phyloP scores from a whole-genome alignment of 164 flowering plant genomes.

The Stephania japonica region DNA sequence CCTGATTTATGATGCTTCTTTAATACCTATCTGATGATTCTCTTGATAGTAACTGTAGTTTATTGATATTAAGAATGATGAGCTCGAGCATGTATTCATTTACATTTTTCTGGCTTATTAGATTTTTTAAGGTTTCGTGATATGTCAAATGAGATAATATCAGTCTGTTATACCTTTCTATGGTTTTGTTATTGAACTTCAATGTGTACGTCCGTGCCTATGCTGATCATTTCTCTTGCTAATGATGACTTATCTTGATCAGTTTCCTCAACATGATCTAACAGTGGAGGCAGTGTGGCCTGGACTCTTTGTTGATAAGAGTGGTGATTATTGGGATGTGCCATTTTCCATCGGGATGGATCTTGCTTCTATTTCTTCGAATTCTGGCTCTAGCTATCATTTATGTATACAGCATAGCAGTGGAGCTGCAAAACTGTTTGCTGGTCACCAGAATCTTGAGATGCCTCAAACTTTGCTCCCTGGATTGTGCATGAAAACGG shows the following conservation, averaged over 20 bases:
- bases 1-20: not conserved
- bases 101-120: not conserved
- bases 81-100: not conserved
- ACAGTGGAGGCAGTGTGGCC: constrained; percentile 65
- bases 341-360: constrained; percentile 62
- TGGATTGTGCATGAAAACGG: constrained; percentile 52
- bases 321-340: constrained; percentile 79
- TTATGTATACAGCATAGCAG: constrained; percentile 44
- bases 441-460: constrained; percentile 24
- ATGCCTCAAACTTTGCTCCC: constrained; percentile 52
- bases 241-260: constrained; percentile 19
- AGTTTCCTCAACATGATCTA: constrained; percentile 71
- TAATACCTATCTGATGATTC: not conserved
- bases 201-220: not conserved
- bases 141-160: no score
- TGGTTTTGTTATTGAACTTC: not conserved
- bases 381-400: constrained; percentile 67
- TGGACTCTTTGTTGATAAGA: constrained; percentile 62
- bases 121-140: not conserved
- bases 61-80: not conserved
- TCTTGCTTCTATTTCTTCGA: constrained; percentile 58
- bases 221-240: not conserved
- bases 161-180: not conserved
- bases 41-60: not conserved
- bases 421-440: constrained; percentile 44